Evolutionary conservation across 306 rosid genomes (phyloP).

Genomic region (Notholithocarpus densiflorus): DNA sequence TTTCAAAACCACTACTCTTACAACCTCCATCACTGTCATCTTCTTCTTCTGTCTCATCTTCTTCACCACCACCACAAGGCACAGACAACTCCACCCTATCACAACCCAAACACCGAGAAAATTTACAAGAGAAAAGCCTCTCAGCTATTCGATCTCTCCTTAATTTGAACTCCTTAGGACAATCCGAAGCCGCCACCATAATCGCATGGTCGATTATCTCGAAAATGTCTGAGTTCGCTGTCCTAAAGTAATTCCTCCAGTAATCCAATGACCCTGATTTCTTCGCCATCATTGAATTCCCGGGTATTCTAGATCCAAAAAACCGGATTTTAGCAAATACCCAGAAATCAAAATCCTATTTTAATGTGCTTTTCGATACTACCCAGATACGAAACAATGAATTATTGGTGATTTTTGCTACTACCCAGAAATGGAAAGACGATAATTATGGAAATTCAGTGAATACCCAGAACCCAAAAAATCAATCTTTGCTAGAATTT

Average conservation of each 20-base stretch:
- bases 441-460: not conserved
- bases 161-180: slow-evolving; percentile 67
- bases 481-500: not conserved
- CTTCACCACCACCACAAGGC: slow-evolving; percentile 25
- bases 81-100: slow-evolving; percentile 54
- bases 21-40: slow-evolving; percentile 25
- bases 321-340: slow-evolving; percentile 12
- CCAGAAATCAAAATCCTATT: slow-evolving; percentile 31
- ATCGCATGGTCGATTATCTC: slow-evolving; percentile 81
- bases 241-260: slow-evolving; percentile 80
- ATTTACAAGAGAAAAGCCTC: slow-evolving; percentile 49
- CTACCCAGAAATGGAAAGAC: not conserved
- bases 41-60: not conserved
- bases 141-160: slow-evolving; percentile 82
- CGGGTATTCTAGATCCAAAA: slow-evolving; percentile 7
- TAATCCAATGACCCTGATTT: slow-evolving; percentile 66
- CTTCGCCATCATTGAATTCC: slow-evolving; percentile 35
- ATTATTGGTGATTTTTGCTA: not conserved
- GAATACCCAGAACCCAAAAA: slow-evolving; percentile 12
- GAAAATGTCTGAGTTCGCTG: slow-evolving; percentile 67
- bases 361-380: slow-evolving; percentile 13
- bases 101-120: slow-evolving; percentile 68
- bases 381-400: not conserved
- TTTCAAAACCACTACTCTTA: slow-evolving; percentile 35
- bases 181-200: slow-evolving; percentile 84